A percentile compares a stretch with the other conserved stretches of the same genome.
Conservation (phyloP, 345 rosid species). For the Durio zibethinus region DNA sequence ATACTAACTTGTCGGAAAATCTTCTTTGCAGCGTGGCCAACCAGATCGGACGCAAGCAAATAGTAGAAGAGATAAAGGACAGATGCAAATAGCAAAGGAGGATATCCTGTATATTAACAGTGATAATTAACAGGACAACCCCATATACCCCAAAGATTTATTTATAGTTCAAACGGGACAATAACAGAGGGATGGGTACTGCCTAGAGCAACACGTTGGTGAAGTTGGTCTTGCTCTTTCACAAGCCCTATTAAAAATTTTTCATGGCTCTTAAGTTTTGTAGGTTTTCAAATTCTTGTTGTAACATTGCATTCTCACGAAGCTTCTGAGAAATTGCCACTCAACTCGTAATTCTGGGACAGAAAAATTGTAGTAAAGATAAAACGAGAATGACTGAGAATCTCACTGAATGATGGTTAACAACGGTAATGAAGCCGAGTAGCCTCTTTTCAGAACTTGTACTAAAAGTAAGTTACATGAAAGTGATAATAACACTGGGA, state of each 20-base stretch:
- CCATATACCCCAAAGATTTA: background rate
- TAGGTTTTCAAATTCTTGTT: constrained; percentile 3
- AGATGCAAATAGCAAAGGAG: constrained; percentile 70
- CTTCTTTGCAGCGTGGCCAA: constrained; percentile 61
- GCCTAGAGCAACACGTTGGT: background rate
- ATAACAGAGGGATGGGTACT: background rate
- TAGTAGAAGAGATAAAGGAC: constrained; percentile 60
- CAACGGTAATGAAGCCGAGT: background rate
- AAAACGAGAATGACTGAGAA: background rate
- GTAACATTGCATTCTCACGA: background rate
- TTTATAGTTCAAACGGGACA: background rate
- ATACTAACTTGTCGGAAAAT: background rate
- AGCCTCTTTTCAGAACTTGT: background rate
- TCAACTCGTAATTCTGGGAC: background rate
- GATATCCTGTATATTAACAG: constrained; percentile 57
- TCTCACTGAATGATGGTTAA: background rate
- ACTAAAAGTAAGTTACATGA: background rate
- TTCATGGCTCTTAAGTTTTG: background rate
- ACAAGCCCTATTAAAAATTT: background rate
- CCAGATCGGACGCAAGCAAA: constrained; percentile 48
- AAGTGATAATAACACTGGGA: background rate
- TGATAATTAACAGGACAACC: constrained; percentile 14
- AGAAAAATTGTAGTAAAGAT: background rate
- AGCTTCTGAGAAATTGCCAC: background rate
- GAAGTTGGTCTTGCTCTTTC: background rate